A percentile compares a stretch with the other conserved stretches of the same genome.
These are phyloP conservation scores for Corymbia maculata DNA, from an alignment of 345 rosid species.

Conservation along the genomic window DNA sequence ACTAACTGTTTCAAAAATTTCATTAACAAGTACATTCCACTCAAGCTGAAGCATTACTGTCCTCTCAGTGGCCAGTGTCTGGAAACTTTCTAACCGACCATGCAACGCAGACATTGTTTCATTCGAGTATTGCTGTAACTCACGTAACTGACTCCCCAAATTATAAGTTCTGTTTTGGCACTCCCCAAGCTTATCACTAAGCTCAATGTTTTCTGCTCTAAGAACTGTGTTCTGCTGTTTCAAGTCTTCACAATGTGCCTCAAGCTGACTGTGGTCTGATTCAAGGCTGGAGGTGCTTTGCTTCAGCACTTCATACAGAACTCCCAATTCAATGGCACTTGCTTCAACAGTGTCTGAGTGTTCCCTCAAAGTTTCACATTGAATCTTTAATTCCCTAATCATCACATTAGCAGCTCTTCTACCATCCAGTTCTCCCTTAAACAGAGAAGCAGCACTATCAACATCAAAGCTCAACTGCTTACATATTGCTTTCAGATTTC, in stretches of 20 bases:
- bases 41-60: slow-evolving; percentile 42
- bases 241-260: slow-evolving; percentile 29
- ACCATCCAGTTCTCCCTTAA: slow-evolving; percentile 29
- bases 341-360: slow-evolving; percentile 41
- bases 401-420: slow-evolving; percentile 17
- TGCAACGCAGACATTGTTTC: slow-evolving; percentile 26
- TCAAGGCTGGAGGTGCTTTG: slow-evolving; percentile 29
- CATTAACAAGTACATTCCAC: slow-evolving; percentile 29
- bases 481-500: slow-evolving; percentile 41
- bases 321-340: slow-evolving; percentile 39
- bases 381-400: slow-evolving; percentile 30
- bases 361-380: slow-evolving; percentile 38
- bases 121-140: slow-evolving; percentile 34
- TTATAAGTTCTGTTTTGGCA: slow-evolving; percentile 24
- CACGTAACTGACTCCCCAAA: slow-evolving; percentile 52
- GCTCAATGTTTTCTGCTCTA: slow-evolving; percentile 41
- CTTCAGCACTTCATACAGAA: slow-evolving; percentile 55
- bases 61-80: slow-evolving; percentile 40
- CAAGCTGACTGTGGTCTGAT: slow-evolving; percentile 35
- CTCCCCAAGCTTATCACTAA: slow-evolving; percentile 26
- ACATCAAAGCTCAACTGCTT: slow-evolving; percentile 48
- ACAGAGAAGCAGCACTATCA: slow-evolving; percentile 21
- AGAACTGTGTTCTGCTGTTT: slow-evolving; percentile 28
- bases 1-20: slow-evolving; percentile 37
- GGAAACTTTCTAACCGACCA: slow-evolving; percentile 42